Evolutionary conservation across 2,329 filamentous ascomycete species (phyloP).

Genomic region (Diaporthe aspalathi): DNA sequence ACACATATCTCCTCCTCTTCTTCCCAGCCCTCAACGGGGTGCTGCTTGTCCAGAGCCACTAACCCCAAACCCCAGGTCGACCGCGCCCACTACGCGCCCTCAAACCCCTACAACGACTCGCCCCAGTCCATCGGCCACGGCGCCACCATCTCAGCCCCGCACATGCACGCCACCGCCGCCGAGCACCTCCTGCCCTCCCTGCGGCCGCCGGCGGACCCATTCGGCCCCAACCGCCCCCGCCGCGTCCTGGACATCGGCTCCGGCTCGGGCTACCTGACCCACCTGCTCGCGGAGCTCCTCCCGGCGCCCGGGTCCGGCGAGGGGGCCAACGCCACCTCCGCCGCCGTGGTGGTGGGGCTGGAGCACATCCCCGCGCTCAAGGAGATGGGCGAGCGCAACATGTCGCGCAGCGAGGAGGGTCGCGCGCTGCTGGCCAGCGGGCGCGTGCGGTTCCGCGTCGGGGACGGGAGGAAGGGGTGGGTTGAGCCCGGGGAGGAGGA

Average conservation of each 20-base stretch:
- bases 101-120: slow-evolving; percentile 73
- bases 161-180: slow-evolving; percentile 69
- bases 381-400: slow-evolving; percentile 72
- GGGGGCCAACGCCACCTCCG: slow-evolving; percentile 57
- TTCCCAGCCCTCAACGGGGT: neutral
- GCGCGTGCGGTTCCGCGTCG: slow-evolving; percentile 77
- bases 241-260: slow-evolving; percentile 80
- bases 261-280: slow-evolving; percentile 86
- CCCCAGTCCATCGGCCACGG: slow-evolving; percentile 66
- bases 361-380: slow-evolving; percentile 77
- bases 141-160: slow-evolving; percentile 69
- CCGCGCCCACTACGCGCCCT: slow-evolving; percentile 83
- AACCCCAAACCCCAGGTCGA: slow-evolving; percentile 72
- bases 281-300: slow-evolving; percentile 81
- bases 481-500: slow-evolving; percentile 54
- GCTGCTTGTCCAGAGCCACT: neutral
- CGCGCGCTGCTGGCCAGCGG: slow-evolving; percentile 70
- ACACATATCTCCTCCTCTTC: neutral
- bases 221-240: slow-evolving; percentile 45
- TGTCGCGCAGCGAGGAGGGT: slow-evolving; percentile 72
- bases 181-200: slow-evolving; percentile 62
- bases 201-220: slow-evolving; percentile 45
- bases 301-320: neutral
- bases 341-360: slow-evolving; percentile 72
- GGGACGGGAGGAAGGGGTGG: slow-evolving; percentile 79